These are phyloP conservation scores for Austroboletus festivus DNA, from an alignment of 768 basidiomycete genomes.

Conservation along the genomic window DNA sequence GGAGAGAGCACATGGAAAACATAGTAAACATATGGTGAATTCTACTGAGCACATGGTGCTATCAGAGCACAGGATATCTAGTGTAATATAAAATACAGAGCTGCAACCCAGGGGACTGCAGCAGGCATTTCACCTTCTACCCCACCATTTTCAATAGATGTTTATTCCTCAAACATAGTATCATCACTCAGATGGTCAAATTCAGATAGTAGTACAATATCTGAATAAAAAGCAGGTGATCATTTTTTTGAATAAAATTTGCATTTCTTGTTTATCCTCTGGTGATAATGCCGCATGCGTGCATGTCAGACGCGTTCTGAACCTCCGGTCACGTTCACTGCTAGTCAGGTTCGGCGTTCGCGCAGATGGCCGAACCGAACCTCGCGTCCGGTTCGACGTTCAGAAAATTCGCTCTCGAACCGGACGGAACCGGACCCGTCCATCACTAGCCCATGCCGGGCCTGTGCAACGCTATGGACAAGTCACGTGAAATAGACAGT, in stretches of 20 bases:
- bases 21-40: no score
- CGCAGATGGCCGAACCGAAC: not conserved
- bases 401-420: not conserved
- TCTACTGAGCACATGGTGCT: no score
- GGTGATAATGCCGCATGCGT: no score
- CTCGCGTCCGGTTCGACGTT: not conserved
- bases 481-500: no score
- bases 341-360: slow-evolving; percentile 5
- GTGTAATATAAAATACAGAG: no score
- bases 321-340: not conserved
- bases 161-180: not conserved
- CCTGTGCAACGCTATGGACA: no score
- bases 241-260: not conserved
- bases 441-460: no score
- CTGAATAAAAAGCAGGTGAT: not conserved
- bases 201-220: not conserved
- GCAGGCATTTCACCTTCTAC: no score
- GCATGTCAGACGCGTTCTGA: not conserved
- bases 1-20: no score
- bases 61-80: no score
- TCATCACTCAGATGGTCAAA: not conserved
- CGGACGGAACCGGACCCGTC: not conserved
- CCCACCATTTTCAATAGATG: no score
- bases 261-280: not conserved
- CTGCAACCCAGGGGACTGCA: no score